Conservation (phyloP, 306 rosid genomes). For the Prunus kanzakura region DNA sequence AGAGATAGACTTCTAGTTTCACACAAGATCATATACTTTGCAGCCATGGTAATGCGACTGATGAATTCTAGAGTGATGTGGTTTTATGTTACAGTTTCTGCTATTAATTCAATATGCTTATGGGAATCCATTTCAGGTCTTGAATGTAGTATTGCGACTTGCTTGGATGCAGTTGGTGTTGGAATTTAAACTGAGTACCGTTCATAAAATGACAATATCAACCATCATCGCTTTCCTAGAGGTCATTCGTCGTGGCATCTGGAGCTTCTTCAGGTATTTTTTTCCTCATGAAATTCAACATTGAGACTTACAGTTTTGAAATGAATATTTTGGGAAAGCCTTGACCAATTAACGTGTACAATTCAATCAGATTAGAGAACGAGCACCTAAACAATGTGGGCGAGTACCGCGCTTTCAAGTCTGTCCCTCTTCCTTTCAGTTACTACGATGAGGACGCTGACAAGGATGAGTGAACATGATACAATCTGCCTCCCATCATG, state of each 20-base stretch:
- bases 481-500: neutral
- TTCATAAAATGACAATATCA: constrained; percentile 41
- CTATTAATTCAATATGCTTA: constrained; percentile 10
- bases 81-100: constrained; percentile 7
- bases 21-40: constrained; percentile 48
- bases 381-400: constrained; percentile 77
- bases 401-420: constrained; percentile 59
- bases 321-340: neutral
- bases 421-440: constrained; percentile 66
- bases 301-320: neutral
- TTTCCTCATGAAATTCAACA: neutral
- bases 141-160: constrained; percentile 48
- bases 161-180: constrained; percentile 64
- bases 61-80: neutral
- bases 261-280: constrained; percentile 74
- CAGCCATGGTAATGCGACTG: constrained; percentile 49
- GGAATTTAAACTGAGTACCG: constrained; percentile 40
- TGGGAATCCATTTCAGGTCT: constrained; percentile 32
- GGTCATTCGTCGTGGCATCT: constrained; percentile 69
- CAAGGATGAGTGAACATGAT: constrained; percentile 34
- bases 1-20: constrained; percentile 57
- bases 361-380: constrained; percentile 57
- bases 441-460: constrained; percentile 30
- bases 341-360: neutral
- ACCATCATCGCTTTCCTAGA: constrained; percentile 49